Percentiles rank a stretch among this genome's conserved stretches.
phyloP scores from a whole-genome alignment of 306 rosid genomes.

The Glycine latifolia region DNA sequence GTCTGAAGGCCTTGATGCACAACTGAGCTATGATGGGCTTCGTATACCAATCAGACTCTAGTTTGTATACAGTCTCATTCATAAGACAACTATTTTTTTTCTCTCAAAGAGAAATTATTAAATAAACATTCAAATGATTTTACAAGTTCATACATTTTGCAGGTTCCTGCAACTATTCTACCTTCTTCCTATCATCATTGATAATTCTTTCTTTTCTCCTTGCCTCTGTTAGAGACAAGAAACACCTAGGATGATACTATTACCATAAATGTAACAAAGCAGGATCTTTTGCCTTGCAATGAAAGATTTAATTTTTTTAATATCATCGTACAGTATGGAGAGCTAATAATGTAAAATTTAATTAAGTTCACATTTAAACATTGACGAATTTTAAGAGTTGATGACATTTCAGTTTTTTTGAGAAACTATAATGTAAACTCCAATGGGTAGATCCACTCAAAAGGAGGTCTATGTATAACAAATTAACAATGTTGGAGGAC shows the following conservation, averaged over 20 bases:
- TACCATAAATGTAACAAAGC: too few species aligned
- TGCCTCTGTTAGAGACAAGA: not conserved
- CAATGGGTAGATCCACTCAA: not conserved
- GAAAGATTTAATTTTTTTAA: not conserved
- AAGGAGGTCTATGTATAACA: not conserved
- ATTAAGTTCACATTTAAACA: not conserved
- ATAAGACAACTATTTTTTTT: not conserved
- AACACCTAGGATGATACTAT: not conserved
- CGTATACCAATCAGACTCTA: constrained; percentile 71
- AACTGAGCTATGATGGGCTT: constrained; percentile 91
- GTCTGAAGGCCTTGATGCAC: constrained; percentile 85
- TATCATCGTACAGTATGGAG: not conserved
- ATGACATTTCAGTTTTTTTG: not conserved
- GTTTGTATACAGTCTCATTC: constrained; percentile 29
- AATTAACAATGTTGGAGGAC: constrained; percentile 14
- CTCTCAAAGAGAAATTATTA: not conserved
- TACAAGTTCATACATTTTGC: constrained; percentile 18
- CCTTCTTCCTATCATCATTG: constrained; percentile 23
- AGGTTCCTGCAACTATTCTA: constrained; percentile 12
- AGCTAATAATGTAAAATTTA: constrained; percentile 16
- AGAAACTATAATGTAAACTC: not conserved
- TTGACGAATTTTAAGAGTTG: not conserved
- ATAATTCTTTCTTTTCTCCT: constrained; percentile 15
- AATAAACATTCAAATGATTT: constrained; percentile 37
- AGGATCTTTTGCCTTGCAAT: not conserved